Evolutionary conservation across 371 early-diverging fungal genomes (phyloP).

Genomic region (Batkoa obscura): DNA sequence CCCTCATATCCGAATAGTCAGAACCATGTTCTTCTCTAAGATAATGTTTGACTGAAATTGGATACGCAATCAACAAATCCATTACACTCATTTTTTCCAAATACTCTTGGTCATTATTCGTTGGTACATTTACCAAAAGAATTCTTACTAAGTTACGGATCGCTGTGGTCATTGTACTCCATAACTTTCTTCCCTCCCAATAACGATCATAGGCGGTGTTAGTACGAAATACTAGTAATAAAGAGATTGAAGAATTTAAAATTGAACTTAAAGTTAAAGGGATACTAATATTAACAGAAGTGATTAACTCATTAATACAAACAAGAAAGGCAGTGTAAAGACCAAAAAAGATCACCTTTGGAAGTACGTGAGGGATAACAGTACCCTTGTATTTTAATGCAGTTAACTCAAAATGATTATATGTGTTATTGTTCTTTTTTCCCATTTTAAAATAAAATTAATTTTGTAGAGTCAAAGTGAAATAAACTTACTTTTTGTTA

Average conservation of each 20-base stretch:
- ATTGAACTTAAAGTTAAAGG: constrained; percentile 20
- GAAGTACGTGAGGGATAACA: constrained; percentile 2
- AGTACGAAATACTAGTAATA: constrained; percentile 53
- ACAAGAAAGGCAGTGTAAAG: constrained; percentile 1
- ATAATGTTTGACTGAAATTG: constrained; percentile 47
- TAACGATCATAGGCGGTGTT: constrained; percentile 40
- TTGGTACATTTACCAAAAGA: constrained; percentile 23
- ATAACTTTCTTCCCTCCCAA: constrained; percentile 57
- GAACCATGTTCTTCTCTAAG: constrained; percentile 36
- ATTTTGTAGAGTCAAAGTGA: too few species aligned
- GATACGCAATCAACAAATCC: constrained; percentile 45
- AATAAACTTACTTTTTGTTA: too few species aligned
- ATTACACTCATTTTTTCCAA: constrained; percentile 34
- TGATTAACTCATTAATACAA: not conserved
- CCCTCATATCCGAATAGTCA: constrained; percentile 17
- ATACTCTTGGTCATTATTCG: constrained; percentile 16
- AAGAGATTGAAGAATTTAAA: constrained; percentile 33
- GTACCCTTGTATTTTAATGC: constrained; percentile 3
- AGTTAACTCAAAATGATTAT: constrained; percentile 2
- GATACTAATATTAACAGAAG: constrained; percentile 10
- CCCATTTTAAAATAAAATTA: too few species aligned
- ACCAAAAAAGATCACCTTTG: constrained; percentile 3
- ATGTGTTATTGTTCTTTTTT: not conserved
- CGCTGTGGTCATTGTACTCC: constrained; percentile 31
- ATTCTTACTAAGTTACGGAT: constrained; percentile 24